These are phyloP conservation scores for Dendrobium chrysotoxum DNA, from an alignment of 106 monocot genomes.

Conservation along the genomic window DNA sequence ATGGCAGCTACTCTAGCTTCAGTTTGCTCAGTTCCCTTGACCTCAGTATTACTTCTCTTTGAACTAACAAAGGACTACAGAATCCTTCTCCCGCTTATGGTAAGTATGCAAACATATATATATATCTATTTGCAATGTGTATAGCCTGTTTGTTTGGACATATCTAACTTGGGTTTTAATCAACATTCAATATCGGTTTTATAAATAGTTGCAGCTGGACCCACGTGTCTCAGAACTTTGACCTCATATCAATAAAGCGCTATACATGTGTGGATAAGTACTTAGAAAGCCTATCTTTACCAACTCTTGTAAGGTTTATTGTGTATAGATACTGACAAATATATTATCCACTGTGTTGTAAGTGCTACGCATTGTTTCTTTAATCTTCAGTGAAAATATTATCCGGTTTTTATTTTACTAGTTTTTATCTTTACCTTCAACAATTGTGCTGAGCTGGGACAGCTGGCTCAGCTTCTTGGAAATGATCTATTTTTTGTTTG, in stretches of 20 bases:
- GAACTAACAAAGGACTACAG: slow-evolving; percentile 98
- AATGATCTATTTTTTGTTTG: not conserved
- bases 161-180: not conserved
- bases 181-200: not conserved
- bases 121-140: not conserved
- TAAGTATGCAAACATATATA: slow-evolving; percentile 17
- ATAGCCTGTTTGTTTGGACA: not conserved
- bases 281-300: not conserved
- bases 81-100: slow-evolving; percentile 98
- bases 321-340: not conserved
- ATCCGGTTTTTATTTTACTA: not conserved
- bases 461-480: not conserved
- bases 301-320: not conserved
- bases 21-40: slow-evolving; percentile 98
- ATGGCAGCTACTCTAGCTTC: slow-evolving; percentile 99
- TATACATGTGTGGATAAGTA: not conserved
- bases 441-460: not conserved
- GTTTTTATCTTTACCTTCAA: not conserved
- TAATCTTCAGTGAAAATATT: not conserved
- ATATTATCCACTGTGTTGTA: not conserved
- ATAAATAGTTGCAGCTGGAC: not conserved
- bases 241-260: not conserved
- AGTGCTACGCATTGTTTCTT: not conserved
- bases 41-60: slow-evolving; percentile 95
- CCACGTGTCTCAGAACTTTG: not conserved